Percentiles rank a stretch among this genome's conserved stretches.
phyloP scores from a whole-genome alignment of 306 rosid species.

The Castanea mollissima region DNA sequence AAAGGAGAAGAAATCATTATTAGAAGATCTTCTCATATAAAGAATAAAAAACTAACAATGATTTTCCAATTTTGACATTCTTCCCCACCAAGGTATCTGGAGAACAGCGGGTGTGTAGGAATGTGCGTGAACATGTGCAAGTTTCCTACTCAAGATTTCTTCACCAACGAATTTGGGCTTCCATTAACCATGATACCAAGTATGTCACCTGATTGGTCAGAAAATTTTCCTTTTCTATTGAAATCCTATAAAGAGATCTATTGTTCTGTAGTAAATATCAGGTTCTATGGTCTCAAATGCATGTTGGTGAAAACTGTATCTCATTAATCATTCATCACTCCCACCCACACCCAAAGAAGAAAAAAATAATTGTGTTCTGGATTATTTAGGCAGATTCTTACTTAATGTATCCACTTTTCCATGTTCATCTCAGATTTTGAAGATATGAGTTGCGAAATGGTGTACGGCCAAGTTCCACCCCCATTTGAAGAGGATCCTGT shows the following conservation, averaged over 20 bases:
- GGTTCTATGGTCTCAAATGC: not conserved
- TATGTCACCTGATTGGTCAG: conserved; percentile 28
- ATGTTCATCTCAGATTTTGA: conserved; percentile 69
- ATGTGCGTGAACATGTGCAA: conserved; percentile 99
- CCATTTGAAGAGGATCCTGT: conserved; percentile 85
- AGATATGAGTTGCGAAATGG: conserved; percentile 98
- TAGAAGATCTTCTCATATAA: not conserved
- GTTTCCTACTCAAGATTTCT: conserved; percentile 95
- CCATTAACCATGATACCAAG: conserved; percentile 95
- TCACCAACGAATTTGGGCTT: conserved; percentile 92
- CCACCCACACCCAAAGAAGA: not conserved
- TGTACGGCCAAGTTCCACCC: conserved; percentile 83
- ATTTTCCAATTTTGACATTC: not conserved
- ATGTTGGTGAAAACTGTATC: not conserved
- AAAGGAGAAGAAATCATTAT: not conserved
- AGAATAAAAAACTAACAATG: not conserved
- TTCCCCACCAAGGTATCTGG: conserved; percentile 65
- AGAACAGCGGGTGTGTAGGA: conserved; percentile 94
- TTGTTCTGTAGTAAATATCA: not conserved
- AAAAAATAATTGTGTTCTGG: not conserved
- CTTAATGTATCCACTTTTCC: not conserved
- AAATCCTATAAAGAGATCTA: not conserved
- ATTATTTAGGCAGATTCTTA: not conserved
- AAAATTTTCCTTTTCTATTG: not conserved
- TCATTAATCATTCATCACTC: too few relatives aligned